These are phyloP conservation scores for Triticum aestivum DNA, from an alignment of 176 grass and related monocot species.

Conservation along the genomic window DNA sequence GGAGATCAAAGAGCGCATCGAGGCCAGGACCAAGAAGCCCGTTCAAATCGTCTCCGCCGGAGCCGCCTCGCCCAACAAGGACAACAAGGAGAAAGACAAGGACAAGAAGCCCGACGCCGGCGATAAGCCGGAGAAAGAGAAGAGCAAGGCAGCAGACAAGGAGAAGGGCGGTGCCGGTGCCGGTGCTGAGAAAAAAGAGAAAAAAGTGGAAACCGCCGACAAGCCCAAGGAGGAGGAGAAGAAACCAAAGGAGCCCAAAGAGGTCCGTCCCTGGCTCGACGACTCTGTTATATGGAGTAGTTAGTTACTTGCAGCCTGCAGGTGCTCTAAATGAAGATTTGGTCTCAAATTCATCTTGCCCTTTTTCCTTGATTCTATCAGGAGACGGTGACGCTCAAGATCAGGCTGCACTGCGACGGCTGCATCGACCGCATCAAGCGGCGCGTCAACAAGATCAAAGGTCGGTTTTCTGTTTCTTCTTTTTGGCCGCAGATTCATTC, in stretches of 20 bases:
- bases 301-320: not conserved
- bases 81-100: conserved; percentile 31
- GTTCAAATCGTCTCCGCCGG: conserved; percentile 71
- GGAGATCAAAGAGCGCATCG: conserved; percentile 62
- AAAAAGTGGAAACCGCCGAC: conserved; percentile 26
- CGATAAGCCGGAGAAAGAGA: not conserved
- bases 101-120: conserved; percentile 37
- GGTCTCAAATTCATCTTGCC: not conserved
- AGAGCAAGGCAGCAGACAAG: conserved; percentile 11
- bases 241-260: conserved; percentile 45
- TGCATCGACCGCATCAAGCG: conserved; percentile 78
- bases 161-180: conserved; percentile 7
- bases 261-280: conserved; percentile 25
- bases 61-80: conserved; percentile 37
- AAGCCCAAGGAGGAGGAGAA: conserved; percentile 56
- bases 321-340: not conserved
- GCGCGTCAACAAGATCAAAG: conserved; percentile 74
- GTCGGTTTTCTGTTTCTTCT: conserved; percentile 4
- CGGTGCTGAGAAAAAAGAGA: conserved; percentile 8
- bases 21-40: conserved; percentile 49
- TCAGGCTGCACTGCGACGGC: conserved; percentile 85
- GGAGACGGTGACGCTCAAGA: conserved; percentile 90
- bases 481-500: not conserved
- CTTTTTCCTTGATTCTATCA: conserved; percentile 12
- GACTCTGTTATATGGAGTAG: not conserved